These are phyloP conservation scores for Apiospora aurea DNA, from an alignment of 2,329 filamentous ascomycete genomes.

Conservation along the genomic window DNA sequence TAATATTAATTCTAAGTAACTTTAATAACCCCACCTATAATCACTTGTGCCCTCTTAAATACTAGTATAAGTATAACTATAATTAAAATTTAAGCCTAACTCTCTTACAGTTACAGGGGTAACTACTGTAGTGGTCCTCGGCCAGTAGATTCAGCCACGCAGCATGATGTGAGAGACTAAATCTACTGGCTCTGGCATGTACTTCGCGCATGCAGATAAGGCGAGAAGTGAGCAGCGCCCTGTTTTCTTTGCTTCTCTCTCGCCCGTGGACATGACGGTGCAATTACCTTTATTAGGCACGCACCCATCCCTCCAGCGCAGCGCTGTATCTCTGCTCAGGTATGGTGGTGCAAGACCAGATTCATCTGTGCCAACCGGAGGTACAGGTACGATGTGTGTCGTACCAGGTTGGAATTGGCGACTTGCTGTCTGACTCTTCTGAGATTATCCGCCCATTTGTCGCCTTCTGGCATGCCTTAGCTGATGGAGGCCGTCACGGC, in stretches of 20 bases:
- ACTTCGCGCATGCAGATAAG: constrained; percentile 4
- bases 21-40: too few relatives aligned
- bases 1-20: too few relatives aligned
- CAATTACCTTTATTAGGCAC: background rate
- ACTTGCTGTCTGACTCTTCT: constrained; percentile 10
- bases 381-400: constrained; percentile 14
- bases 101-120: too few relatives aligned
- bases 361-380: constrained; percentile 4
- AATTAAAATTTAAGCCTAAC: too few relatives aligned
- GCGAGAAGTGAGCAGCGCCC: background rate
- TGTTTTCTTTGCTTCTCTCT: constrained; percentile 9
- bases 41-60: too few relatives aligned
- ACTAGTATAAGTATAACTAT: too few relatives aligned
- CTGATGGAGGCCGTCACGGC: constrained; percentile 16
- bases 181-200: background rate
- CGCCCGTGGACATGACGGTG: background rate
- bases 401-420: background rate
- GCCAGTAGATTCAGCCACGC: constrained; percentile 3
- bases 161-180: background rate
- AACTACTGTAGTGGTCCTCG: background rate
- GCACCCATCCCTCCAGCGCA: background rate
- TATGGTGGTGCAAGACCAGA: constrained; percentile 17
- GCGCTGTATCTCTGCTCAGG: background rate
- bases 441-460: constrained; percentile 16
- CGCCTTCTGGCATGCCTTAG: background rate